Conservation (phyloP, 805 yeast species). For the Candida oleophila region DNA sequence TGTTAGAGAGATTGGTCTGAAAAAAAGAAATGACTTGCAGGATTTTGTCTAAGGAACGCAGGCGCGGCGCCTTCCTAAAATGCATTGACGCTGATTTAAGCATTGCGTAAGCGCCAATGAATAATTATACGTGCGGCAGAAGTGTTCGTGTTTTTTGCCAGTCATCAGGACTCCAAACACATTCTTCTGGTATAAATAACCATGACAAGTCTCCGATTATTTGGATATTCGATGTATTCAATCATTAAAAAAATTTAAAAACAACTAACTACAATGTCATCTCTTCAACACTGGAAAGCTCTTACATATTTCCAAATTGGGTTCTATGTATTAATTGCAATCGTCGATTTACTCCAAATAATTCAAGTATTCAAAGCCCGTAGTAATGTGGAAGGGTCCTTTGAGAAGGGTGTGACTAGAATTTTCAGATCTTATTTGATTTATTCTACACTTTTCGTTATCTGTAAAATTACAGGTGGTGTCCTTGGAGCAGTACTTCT, state of each 20-base stretch:
- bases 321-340: constrained; percentile 1
- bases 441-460: constrained; percentile 6
- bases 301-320: constrained; percentile 5
- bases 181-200: background rate
- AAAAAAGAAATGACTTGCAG: background rate
- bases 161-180: too few relatives aligned
- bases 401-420: background rate
- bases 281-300: constrained; percentile 2
- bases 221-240: background rate
- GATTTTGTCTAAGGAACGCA: background rate
- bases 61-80: background rate
- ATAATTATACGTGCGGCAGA: too few relatives aligned
- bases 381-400: background rate
- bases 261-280: background rate
- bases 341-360: background rate
- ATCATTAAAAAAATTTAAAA: too few relatives aligned
- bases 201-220: background rate
- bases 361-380: background rate
- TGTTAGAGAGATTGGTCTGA: background rate
- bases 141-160: too few relatives aligned
- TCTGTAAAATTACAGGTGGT: constrained; percentile 14
- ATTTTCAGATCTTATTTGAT: background rate
- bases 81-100: background rate
- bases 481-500: constrained; percentile 11
- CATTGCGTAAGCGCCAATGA: background rate